phyloP scores from a whole-genome alignment of 345 rosid genomes.

The Acer yangbiense region DNA sequence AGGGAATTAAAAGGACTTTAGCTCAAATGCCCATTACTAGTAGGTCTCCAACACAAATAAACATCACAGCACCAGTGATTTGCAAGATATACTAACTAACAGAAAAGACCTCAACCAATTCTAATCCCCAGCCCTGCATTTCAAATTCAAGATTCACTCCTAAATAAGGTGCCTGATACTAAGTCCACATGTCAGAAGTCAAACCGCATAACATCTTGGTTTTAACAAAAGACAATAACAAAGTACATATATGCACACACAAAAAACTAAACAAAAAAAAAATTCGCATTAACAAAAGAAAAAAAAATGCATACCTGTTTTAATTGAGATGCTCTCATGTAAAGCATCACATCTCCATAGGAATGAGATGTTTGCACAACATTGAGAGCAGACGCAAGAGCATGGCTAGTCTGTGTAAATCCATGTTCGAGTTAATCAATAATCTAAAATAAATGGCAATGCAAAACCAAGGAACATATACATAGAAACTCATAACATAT shows the following conservation, averaged over 20 bases:
- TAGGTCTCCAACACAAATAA: not conserved
- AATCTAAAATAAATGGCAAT: constrained; percentile 2
- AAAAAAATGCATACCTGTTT: constrained; percentile 47
- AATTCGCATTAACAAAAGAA: constrained; percentile 13
- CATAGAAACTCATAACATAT: not conserved
- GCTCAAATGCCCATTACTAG: not conserved
- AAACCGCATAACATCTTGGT: not conserved
- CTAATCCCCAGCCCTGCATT: not conserved
- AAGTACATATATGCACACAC: not conserved
- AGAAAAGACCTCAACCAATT: not conserved
- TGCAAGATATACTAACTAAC: not conserved
- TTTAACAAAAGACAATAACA: not conserved
- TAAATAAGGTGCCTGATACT: not conserved
- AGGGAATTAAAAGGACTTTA: not conserved
- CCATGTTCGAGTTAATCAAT: constrained; percentile 28
- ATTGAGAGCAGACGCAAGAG: constrained; percentile 76
- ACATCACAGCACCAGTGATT: not conserved
- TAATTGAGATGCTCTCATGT: constrained; percentile 59
- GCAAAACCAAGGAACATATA: constrained; percentile 14
- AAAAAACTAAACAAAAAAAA: not conserved
- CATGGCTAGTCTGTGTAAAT: constrained; percentile 68
- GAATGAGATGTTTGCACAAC: constrained; percentile 88
- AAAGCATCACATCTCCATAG: constrained; percentile 85
- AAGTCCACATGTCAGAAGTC: not conserved
- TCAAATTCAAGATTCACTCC: not conserved